Evolutionary conservation across 2,329 filamentous ascomycete genomes (phyloP), one percentile per base, ranked within the genome.

Genomic region (Botrytis fabae): DNA sequence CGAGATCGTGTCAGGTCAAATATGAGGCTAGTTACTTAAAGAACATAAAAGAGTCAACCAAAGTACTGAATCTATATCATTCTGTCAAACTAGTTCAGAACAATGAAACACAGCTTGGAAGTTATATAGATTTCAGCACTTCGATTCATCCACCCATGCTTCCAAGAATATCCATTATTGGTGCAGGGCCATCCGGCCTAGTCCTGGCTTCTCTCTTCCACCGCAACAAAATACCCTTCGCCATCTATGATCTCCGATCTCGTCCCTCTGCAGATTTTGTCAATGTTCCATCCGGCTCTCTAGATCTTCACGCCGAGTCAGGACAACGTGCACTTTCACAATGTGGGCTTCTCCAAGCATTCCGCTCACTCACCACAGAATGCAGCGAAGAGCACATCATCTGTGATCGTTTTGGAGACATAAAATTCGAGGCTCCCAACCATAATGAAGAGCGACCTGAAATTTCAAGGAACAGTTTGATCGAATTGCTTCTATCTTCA

Each of bases 251-350:
- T 57, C 77, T 81, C 1, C 81, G 81, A 22, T 71, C 76, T 1
- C 75, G 76, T 18, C 81, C 81, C 16, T 79, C 78, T 1, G 69
- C 75, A 0, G 76, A 76, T 2, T 78, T 80, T 18, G 74, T 81
- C 10, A 68, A 77, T 8, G 72, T 76, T 4, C 80, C 80, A 3
- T 81, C 79, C 4, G 86, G 86, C 18, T 84, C 79, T 72, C 83
- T 89, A 4, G 86, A 88, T 75, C 80, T 89, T 1, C 86, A 88
- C 75, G 79, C 81, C 1, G 76, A 81, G 9, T 82, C 83, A 0
- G 86, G 86, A 0, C 82, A 85, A 8, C 78, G 80, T 4, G 86
- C 85, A 0, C 77, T 88, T 12, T 80, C 79, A 9, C 83, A 83
- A 70, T 83, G 83, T 22, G 85, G 83, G 0, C 79, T 88, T 22